Base-by-base conservation (phyloP, 1,284 basidiomycete genomes). In the Leccinum olivaceoglutinosum region DNA sequence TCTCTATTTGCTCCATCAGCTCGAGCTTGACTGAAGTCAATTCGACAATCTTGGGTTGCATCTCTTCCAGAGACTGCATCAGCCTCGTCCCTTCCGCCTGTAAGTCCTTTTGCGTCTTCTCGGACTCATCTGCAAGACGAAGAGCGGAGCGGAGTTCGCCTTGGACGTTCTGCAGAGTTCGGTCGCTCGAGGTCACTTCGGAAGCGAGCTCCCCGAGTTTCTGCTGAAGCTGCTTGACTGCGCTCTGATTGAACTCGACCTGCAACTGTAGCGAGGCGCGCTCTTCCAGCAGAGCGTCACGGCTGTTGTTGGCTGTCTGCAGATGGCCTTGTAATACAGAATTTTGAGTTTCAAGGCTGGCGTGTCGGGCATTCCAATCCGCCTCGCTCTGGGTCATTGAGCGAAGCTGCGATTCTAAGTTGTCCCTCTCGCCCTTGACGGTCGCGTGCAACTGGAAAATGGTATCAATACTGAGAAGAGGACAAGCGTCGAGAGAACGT, bases 11-110 rank as follows among this genome's bases (percentile, higher is more conserved):
- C 65, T 92, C 89, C 60, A 80, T 80, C 18, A 92, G 79, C 64
- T 88, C 83, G 12, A 89, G 74, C 71, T 89, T 91, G 62, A 77
- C 80, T 60, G 85, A 83, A 1, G 88, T 91, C 60, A 93, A 79
- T 73, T 92, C 88, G 12, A 92, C 85, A 66, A 91, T 85, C 78
- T 92, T 92, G 34, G 89, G 85, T n/a, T 89, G 83, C 86, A 92
- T 89, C 75, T 93, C 90, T 65, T 92, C 86, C 62, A 93, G 76
- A n/a, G 87, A 86, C 41, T 81, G 83, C 85, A 93, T 84, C 36
- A 93, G 80, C 59, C 79, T 81, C 29, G 83, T 84, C 25, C 90
- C 90, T 74, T 93, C 90, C 0, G 79, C 77, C 68, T 92, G 90
- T 11, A 93, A 79, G 67, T 84, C 85, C 69, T 82, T 82, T 69